A percentile compares a stretch with the other conserved stretches of the same genome.
Conservation (phyloP, 495 filamentous ascomycete genomes). For the Aspergillus incahuasiensis region DNA sequence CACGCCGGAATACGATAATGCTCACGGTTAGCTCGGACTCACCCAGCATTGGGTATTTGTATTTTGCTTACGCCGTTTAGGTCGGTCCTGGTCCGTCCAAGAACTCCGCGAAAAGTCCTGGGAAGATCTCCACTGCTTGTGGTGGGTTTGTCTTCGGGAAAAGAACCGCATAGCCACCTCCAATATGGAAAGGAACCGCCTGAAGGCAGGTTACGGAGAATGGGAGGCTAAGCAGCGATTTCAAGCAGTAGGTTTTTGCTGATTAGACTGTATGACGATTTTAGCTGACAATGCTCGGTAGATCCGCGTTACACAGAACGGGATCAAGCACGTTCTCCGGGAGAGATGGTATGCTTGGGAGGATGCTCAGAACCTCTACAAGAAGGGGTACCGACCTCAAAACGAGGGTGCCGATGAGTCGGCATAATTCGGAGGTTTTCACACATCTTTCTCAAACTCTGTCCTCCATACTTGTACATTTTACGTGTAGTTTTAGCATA, state of each 20-base stretch:
- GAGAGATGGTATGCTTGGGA: slow-evolving; percentile 90
- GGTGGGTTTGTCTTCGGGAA: slow-evolving; percentile 95
- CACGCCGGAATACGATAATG: slow-evolving; percentile 59
- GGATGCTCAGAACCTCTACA: slow-evolving; percentile 68
- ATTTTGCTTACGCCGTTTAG: slow-evolving; percentile 33
- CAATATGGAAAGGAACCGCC: slow-evolving; percentile 55
- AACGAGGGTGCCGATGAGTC: slow-evolving; percentile 11
- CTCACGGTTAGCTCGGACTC: slow-evolving; percentile 53
- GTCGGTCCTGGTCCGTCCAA: slow-evolving; percentile 78
- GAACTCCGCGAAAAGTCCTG: slow-evolving; percentile 86
- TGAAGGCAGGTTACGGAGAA: slow-evolving; percentile 64
- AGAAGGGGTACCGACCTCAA: slow-evolving; percentile 46
- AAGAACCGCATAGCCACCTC: slow-evolving; percentile 85
- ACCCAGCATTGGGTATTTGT: neutral
- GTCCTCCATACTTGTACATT: neutral
- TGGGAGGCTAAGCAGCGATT: slow-evolving; percentile 57
- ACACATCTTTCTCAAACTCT: neutral
- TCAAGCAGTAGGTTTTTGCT: slow-evolving; percentile 48
- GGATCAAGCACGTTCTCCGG: slow-evolving; percentile 78
- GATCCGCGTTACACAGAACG: slow-evolving; percentile 67
- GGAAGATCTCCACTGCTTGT: slow-evolving; percentile 88
- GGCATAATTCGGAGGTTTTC: neutral
- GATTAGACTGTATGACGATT: neutral
- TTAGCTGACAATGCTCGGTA: slow-evolving; percentile 28
- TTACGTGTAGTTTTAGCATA: slow-evolving; percentile 13